Percentiles rank a stretch among this genome's conserved stretches.
Conservation (phyloP, 805 yeast species). For the Ogataea paradorogensis region DNA sequence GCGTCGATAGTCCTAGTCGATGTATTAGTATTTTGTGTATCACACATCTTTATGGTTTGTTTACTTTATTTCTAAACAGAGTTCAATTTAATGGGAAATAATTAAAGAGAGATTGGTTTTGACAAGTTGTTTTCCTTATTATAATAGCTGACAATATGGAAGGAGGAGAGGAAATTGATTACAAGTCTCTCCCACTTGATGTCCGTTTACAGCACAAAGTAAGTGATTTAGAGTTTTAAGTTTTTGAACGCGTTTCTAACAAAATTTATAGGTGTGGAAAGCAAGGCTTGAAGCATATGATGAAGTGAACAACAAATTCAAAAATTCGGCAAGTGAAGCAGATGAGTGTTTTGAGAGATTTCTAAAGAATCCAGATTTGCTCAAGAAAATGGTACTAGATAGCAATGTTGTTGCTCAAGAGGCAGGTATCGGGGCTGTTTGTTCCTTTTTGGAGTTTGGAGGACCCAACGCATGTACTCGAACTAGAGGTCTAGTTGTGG, state of each 20-base stretch:
- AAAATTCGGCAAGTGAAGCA: slow-evolving; percentile 50
- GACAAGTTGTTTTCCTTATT: not conserved
- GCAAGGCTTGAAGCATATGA: slow-evolving; percentile 79
- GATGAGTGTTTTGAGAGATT: slow-evolving; percentile 54
- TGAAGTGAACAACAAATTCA: slow-evolving; percentile 53
- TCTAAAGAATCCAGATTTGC: slow-evolving; percentile 49
- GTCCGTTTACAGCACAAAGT: slow-evolving; percentile 66
- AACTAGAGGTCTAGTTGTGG: slow-evolving; percentile 42
- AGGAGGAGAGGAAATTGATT: slow-evolving; percentile 54
- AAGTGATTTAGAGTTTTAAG: slow-evolving; percentile 15
- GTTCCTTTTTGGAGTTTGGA: slow-evolving; percentile 54
- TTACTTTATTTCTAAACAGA: slow-evolving; percentile 3
- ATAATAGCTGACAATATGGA: not conserved
- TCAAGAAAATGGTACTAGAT: slow-evolving; percentile 65
- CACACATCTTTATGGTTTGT: slow-evolving; percentile 2
- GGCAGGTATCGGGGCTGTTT: slow-evolving; percentile 59
- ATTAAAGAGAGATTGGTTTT: not conserved
- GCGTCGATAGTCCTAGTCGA: not conserved
- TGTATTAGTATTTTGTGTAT: not conserved
- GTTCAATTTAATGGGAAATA: slow-evolving; percentile 5
- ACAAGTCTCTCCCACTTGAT: slow-evolving; percentile 56
- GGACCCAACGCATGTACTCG: slow-evolving; percentile 42
- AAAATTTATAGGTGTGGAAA: slow-evolving; percentile 58
- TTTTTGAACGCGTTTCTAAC: slow-evolving; percentile 7
- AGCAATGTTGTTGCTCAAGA: slow-evolving; percentile 92